Base-by-base conservation (phyloP, 495 filamentous ascomycete species). In the Hyaloscypha hepaticicola region DNA sequence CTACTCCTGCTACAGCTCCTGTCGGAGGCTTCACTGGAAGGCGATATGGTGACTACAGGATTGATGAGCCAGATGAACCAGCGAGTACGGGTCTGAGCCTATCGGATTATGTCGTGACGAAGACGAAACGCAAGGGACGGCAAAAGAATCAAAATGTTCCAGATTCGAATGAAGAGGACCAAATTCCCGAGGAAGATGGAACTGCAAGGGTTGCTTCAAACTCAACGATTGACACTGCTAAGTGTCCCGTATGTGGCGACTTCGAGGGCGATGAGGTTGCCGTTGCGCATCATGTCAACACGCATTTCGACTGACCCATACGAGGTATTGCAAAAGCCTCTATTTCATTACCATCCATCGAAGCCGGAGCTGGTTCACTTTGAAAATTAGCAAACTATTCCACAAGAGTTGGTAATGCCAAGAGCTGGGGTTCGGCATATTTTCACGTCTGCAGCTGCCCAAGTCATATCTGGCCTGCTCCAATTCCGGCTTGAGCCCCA, bases 201-300 rank as follows among this genome's bases (percentile, higher is more conserved):
- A 0, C 19, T n/a, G 3, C 28, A 12, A 19, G 14, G 6, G 9
- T 3, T 2, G 55, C 11, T n/a, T 24, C 25, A 6, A 6, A 50
- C 6, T 11, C 57, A 6, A 27, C 28, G 0, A 61, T 70, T 1
- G 69, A 71, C 57, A 74, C 72, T 5, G 72, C 72, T 7, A 78
- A 68, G 5, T 89, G 86, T 70, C 86, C 85, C 0, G 82, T 89
- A 0, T 89, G 86, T 71, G 79, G 75, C 14, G 71, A 70, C 9
- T 89, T 88, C 71, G 77, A 82, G 68, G 85, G 86, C 24, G 85
- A 88, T 66, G 85, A 81, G 58, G 73, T 71, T 2, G 85, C 85
- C 9, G 81, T 88, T 50, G 76, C 78, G 16, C 78, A 85, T 64
- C 86, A 89, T 68, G 83, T 88, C 34, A 79, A 82, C 34, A 64